Evolutionary conservation across 1,139 yeast genomes (phyloP).

Genomic region (Nakaseomyces sp.): DNA sequence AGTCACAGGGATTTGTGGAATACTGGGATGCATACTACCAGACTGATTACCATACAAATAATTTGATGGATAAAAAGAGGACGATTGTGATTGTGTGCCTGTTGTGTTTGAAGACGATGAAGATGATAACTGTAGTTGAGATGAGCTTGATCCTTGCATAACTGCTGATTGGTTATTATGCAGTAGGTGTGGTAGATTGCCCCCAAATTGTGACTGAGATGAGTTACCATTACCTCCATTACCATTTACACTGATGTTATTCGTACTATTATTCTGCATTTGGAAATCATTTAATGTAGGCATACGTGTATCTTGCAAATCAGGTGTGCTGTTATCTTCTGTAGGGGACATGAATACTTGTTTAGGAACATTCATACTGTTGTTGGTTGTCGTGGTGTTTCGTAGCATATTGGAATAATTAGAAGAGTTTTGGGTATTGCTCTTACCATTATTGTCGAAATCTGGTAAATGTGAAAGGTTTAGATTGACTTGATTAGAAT

Average conservation of each 20-base stretch:
- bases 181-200: not conserved
- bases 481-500: not conserved
- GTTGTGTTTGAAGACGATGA: constrained; percentile 3
- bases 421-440: not conserved
- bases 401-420: not conserved
- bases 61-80: constrained; percentile 2
- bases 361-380: not conserved
- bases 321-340: not conserved
- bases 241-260: not conserved
- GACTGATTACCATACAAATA: not conserved
- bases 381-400: not conserved
- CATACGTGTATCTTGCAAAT: not conserved
- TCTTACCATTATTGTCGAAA: not conserved
- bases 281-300: not conserved
- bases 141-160: not conserved
- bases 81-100: constrained; percentile 2
- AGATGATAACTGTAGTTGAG: constrained; percentile 2
- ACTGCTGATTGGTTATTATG: not conserved
- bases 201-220: not conserved
- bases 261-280: constrained; percentile 1
- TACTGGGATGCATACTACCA: not conserved
- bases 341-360: not conserved
- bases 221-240: not conserved
- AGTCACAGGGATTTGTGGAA: not conserved
- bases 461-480: not conserved